These are phyloP conservation scores for Dictyostelium capitatum DNA, from an alignment of 78 protist genomes.

Conservation along the genomic window DNA sequence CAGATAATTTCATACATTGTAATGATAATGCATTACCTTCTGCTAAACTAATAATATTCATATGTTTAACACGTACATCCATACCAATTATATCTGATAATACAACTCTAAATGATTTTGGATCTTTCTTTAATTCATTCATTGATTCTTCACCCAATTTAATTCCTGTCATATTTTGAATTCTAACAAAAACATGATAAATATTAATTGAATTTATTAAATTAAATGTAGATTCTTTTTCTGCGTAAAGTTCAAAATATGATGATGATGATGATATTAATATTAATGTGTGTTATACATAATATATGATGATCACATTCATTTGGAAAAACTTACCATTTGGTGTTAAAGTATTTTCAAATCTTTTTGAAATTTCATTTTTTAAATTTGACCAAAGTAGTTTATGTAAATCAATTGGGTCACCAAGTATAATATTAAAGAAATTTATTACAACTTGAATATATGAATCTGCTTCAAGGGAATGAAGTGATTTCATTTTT, in stretches of 20 bases:
- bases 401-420: conserved; percentile 33
- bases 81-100: conserved; percentile 65
- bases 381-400: conserved; percentile 58
- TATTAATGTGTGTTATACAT: background rate
- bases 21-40: conserved; percentile 85
- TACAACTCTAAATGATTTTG: conserved; percentile 74
- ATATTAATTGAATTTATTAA: conserved; percentile 52
- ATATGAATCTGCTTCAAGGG: conserved; percentile 73
- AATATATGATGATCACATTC: background rate
- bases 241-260: background rate
- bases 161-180: conserved; percentile 83
- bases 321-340: background rate
- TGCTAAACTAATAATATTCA: conserved; percentile 82
- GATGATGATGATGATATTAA: background rate
- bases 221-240: conserved; percentile 34
- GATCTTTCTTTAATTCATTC: conserved; percentile 46
- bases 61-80: conserved; percentile 77
- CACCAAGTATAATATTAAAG: conserved; percentile 73
- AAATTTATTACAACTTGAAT: conserved; percentile 77
- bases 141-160: conserved; percentile 75
- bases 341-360: conserved; percentile 45
- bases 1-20: conserved; percentile 74
- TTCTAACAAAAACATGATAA: conserved; percentile 50
- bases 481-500: conserved; percentile 64
- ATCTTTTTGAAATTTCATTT: conserved; percentile 48